phyloP scores from a whole-genome alignment of 345 rosid genomes.

The Arabidopsis suecica region DNA sequence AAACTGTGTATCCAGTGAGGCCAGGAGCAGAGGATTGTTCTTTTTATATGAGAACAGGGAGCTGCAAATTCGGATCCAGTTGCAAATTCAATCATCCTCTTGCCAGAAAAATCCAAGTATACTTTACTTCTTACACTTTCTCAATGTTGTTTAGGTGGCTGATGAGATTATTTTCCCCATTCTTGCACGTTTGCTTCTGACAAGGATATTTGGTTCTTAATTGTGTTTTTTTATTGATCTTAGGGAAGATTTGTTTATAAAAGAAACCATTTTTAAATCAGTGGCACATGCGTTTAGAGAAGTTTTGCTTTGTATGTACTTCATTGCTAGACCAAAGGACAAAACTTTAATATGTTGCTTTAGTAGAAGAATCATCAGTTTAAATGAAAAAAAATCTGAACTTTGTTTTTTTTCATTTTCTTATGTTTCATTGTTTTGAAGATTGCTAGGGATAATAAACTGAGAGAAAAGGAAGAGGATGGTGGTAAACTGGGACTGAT shows the following conservation, averaged over 20 bases:
- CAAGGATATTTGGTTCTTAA: neutral
- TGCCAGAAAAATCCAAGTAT: slow-evolving; percentile 62
- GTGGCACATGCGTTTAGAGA: slow-evolving; percentile 27
- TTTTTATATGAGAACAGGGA: slow-evolving; percentile 76
- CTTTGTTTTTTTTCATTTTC: neutral
- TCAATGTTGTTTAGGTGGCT: neutral
- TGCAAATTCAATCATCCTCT: slow-evolving; percentile 95
- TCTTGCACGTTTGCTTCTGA: slow-evolving; percentile 22
- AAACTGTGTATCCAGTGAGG: slow-evolving; percentile 63
- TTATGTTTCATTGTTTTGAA: slow-evolving; percentile 3
- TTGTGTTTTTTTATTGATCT: neutral
- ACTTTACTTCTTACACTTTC: neutral
- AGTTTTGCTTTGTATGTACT: neutral
- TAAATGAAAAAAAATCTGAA: neutral
- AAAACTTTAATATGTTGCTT: slow-evolving; percentile 3
- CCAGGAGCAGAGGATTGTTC: slow-evolving; percentile 89
- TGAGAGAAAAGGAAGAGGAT: slow-evolving; percentile 32
- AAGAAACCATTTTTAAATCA: neutral
- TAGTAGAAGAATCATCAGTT: neutral
- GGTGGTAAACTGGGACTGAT: slow-evolving; percentile 13
- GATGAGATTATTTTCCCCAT: neutral
- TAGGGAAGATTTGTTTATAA: slow-evolving; percentile 10
- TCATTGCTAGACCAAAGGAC: slow-evolving; percentile 8
- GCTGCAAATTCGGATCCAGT: slow-evolving; percentile 78
- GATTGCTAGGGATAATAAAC: slow-evolving; percentile 31